Percentiles rank a stretch among this genome's conserved stretches.
Conservation (phyloP, 2,329 filamentous ascomycete species). For the Grosmannia serpens region DNA sequence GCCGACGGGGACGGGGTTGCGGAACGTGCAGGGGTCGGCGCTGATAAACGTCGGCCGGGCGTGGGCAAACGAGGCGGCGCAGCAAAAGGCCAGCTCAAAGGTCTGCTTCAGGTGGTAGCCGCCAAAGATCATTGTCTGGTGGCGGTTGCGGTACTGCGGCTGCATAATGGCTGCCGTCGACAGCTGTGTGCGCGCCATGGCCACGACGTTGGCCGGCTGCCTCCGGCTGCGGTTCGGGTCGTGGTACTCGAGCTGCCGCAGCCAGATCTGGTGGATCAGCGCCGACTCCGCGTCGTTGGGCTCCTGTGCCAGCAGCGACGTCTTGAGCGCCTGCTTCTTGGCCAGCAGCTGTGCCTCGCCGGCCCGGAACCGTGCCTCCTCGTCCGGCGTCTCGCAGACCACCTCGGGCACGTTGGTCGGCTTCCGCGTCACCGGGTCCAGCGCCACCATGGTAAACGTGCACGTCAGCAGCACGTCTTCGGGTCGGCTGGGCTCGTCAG, state of each 20-base stretch:
- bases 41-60: slow-evolving; percentile 59
- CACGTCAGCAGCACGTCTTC: slow-evolving; percentile 34
- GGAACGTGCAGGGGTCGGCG: slow-evolving; percentile 62
- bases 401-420: slow-evolving; percentile 47
- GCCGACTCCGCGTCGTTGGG: slow-evolving; percentile 62
- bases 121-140: slow-evolving; percentile 71
- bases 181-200: slow-evolving; percentile 47
- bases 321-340: slow-evolving; percentile 41
- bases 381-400: slow-evolving; percentile 48
- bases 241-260: slow-evolving; percentile 39
- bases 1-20: slow-evolving; percentile 64
- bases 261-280: slow-evolving; percentile 64
- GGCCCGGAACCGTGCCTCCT: slow-evolving; percentile 45
- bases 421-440: slow-evolving; percentile 57
- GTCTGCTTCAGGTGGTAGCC: slow-evolving; percentile 64
- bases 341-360: slow-evolving; percentile 23
- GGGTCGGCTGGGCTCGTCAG: slow-evolving; percentile 38
- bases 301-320: slow-evolving; percentile 47
- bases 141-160: slow-evolving; percentile 40
- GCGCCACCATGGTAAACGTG: slow-evolving; percentile 65
- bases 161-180: slow-evolving; percentile 62
- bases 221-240: slow-evolving; percentile 20
- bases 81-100: slow-evolving; percentile 67
- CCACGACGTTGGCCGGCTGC: slow-evolving; percentile 32
- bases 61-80: slow-evolving; percentile 59